A percentile compares a stretch with the other conserved stretches of the same genome.
phyloP scores from a whole-genome alignment of 768 basidiomycete genomes.

The Boletus speciosus region DNA sequence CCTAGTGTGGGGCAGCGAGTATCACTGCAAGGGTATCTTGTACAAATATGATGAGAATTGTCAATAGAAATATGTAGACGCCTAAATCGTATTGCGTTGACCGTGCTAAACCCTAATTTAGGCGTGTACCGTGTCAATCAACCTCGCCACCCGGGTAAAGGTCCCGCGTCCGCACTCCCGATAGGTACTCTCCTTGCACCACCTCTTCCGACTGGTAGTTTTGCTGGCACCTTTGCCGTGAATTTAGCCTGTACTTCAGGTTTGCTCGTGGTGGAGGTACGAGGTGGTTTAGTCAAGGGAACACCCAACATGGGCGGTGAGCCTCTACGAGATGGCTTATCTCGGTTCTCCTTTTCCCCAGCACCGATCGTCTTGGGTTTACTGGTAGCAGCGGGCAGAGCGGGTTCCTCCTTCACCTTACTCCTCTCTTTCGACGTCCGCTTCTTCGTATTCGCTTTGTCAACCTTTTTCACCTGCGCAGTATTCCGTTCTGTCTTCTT shows the following conservation, averaged over 20 bases:
- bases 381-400: conserved; percentile 6
- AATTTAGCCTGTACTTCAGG: conserved; percentile 10
- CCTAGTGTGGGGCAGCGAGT: neutral
- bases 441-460: conserved; percentile 22
- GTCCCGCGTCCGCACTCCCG: conserved; percentile 62
- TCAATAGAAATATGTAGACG: neutral
- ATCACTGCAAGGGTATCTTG: conserved; percentile 17
- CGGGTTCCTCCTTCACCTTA: conserved; percentile 33
- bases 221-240: conserved; percentile 20
- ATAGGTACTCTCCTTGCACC: conserved; percentile 66
- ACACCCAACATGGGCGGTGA: conserved; percentile 20
- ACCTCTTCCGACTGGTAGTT: conserved; percentile 36
- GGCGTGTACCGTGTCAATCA: conserved; percentile 20
- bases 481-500: conserved; percentile 41
- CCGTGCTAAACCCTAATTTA: too few species aligned
- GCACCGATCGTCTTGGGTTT: conserved; percentile 32
- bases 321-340: conserved; percentile 32
- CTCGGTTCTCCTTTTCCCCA: conserved; percentile 35
- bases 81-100: too few species aligned
- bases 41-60: conserved; percentile 17
- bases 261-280: conserved; percentile 7
- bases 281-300: conserved; percentile 18
- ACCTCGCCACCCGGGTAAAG: conserved; percentile 47
- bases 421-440: conserved; percentile 39
- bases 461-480: conserved; percentile 1